A percentile compares a stretch with the other conserved stretches of the same genome.
Conservation (phyloP, 805 yeast species). For the Candida montana region DNA sequence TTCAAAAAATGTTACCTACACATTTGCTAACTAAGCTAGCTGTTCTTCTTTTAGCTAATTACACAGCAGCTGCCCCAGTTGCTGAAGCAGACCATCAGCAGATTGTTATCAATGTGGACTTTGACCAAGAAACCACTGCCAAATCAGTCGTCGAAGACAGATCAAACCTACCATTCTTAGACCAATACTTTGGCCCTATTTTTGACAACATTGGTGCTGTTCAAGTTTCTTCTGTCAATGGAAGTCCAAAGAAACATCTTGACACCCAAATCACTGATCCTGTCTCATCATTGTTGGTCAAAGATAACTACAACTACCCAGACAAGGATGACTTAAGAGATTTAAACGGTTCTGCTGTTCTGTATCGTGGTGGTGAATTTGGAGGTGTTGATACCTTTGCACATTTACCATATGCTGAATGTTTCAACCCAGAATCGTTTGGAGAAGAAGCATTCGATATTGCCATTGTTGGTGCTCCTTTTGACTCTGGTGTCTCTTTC, state of each 20-base stretch:
- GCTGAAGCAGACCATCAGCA: slow-evolving; percentile 21
- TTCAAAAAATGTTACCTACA: slow-evolving; percentile 18
- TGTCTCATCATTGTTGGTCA: slow-evolving; percentile 27
- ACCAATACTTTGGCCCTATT: slow-evolving; percentile 31
- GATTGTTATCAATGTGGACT: slow-evolving; percentile 21
- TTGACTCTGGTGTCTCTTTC: slow-evolving; percentile 47
- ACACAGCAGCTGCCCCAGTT: slow-evolving; percentile 23
- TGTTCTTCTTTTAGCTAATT: slow-evolving; percentile 7
- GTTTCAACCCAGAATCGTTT: slow-evolving; percentile 38
- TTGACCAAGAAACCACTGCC: slow-evolving; percentile 2
- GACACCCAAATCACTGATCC: slow-evolving; percentile 27
- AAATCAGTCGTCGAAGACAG: slow-evolving; percentile 2
- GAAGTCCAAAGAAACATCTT: slow-evolving; percentile 22
- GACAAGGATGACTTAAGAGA: slow-evolving; percentile 35
- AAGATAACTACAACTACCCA: slow-evolving; percentile 31
- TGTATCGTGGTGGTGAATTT: slow-evolving; percentile 39
- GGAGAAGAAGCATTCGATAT: slow-evolving; percentile 36
- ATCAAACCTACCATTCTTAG: slow-evolving; percentile 28
- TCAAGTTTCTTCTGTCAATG: slow-evolving; percentile 18
- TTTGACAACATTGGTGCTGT: slow-evolving; percentile 26
- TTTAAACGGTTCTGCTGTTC: slow-evolving; percentile 33
- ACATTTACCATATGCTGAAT: slow-evolving; percentile 40
- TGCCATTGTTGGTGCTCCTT: slow-evolving; percentile 52
- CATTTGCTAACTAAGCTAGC: slow-evolving; percentile 14
- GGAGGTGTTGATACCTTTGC: slow-evolving; percentile 55